Evolutionary conservation across 176 grass and related monocot species (phyloP).

Genomic region (Avena insularis): DNA sequence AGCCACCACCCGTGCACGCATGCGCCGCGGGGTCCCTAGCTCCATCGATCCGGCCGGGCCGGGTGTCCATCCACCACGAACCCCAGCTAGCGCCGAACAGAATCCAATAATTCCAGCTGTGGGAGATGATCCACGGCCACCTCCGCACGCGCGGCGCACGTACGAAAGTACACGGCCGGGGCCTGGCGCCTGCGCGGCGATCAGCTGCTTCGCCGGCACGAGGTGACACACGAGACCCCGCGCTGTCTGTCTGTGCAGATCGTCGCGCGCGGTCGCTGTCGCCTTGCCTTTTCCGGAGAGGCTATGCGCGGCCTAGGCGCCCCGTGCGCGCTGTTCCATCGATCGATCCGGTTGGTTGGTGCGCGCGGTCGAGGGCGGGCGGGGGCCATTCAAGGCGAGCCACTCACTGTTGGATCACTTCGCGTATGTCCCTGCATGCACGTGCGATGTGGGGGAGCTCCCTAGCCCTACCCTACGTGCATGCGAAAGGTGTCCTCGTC

Average conservation of each 20-base stretch:
- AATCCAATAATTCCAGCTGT: neutral
- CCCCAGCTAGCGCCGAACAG: neutral
- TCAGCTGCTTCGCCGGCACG: neutral
- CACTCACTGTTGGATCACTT: neutral
- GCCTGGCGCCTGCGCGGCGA: neutral
- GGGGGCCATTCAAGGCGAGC: neutral
- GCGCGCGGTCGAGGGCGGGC: neutral
- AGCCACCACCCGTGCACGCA: slow-evolving; percentile 10
- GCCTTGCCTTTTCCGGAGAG: neutral
- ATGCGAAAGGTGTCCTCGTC: neutral
- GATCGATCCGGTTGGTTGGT: neutral
- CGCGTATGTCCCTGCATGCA: neutral
- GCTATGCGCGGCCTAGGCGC: neutral
- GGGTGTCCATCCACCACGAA: neutral
- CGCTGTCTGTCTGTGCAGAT: neutral
- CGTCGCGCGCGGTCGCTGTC: neutral
- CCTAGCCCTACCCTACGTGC: too few species aligned
- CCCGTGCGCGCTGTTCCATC: neutral
- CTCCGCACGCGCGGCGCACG: neutral
- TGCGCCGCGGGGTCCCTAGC: slow-evolving; percentile 2
- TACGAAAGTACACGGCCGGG: neutral
- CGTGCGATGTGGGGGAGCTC: neutral
- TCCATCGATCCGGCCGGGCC: neutral
- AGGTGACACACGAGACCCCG: neutral
- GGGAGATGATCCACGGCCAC: neutral